Conservation (phyloP, 768 basidiomycete species). For the Pulveroboletus sp. region DNA sequence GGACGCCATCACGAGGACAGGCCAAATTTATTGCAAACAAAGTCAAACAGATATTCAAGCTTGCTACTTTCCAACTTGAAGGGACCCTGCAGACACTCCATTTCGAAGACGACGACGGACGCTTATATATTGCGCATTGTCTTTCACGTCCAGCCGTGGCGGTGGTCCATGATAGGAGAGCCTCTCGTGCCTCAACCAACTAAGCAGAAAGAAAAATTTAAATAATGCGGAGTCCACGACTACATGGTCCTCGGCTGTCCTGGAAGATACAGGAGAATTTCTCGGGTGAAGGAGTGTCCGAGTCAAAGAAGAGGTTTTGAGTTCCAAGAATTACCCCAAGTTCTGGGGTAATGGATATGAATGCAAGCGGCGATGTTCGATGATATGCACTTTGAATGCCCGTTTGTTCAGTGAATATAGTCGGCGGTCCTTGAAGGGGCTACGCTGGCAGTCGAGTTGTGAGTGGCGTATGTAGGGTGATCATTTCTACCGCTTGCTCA, state of each 20-base stretch:
- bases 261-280: conserved; percentile 3
- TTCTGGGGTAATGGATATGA: conserved; percentile 37
- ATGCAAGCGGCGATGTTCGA: conserved; percentile 33
- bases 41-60: too few species aligned
- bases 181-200: conserved; percentile 4
- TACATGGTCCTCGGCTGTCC: conserved; percentile 10
- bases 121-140: conserved; percentile 8
- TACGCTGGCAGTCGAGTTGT: conserved; percentile 24
- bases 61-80: neutral
- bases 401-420: conserved; percentile 31
- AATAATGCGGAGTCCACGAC: conserved; percentile 5
- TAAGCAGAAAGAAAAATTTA: conserved; percentile 6
- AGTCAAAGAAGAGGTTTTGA: conserved; percentile 26
- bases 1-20: too few species aligned
- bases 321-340: conserved; percentile 17
- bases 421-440: conserved; percentile 22
- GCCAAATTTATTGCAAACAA: too few species aligned
- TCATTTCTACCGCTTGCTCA: neutral
- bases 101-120: conserved; percentile 8
- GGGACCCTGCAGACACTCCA: too few species aligned
- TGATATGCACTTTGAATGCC: conserved; percentile 30
- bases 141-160: conserved; percentile 1
- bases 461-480: neutral
- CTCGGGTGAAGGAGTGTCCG: conserved; percentile 8
- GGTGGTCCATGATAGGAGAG: conserved; percentile 4